Base-by-base conservation (phyloP, 2,329 filamentous ascomycete genomes). In the Hymenoscyphus fraxineus region DNA sequence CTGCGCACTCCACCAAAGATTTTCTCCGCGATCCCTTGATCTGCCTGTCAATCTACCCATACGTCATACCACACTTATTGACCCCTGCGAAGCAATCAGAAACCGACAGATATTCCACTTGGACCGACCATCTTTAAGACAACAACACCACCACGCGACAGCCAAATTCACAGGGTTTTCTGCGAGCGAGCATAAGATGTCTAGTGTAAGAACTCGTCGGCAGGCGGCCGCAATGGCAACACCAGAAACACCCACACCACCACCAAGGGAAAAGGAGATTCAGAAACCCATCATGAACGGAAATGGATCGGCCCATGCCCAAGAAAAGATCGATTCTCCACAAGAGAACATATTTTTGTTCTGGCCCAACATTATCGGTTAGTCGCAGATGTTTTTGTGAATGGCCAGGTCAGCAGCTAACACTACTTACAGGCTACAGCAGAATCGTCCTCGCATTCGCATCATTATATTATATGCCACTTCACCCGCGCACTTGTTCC, bases 391-490 rank as follows among this genome's bases (percentile, higher is more conserved):
- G 19, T 16, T 10, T 27, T 19, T 22, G 6, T 16, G 2, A 31
- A 47, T 41, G 56, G 60, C 51, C 58, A 19, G 19, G 54, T 31
- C 16, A 41, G 40, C 56, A 63, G 58, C 70, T 73, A 65, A 72
- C 60, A 3, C n/a, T 51, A 32, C 63, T 27, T 35, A 35, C 69
- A 93, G 91, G 91, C 70, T 94, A 94, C 78, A 83, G 80, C 64
- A 88, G 91, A 73, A 89, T 95, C 74, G 80, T 94, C 68, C 85
- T 94, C 70, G 93, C 93, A 72, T 81, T 97, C 73, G 92, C 91
- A 58, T 97, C 95, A 35, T 88, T 99, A 70, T 97, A 98, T 82
- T 99, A 97, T 82, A 99, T 99, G 95, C 94, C 95, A 60, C 86
- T 98, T 62, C 95, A 99, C 78, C 94, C 94, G n/a, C 90, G 94